These are phyloP conservation scores for Candida taoyuanica DNA, from an alignment of 805 yeast genomes.

Conservation along the genomic window DNA sequence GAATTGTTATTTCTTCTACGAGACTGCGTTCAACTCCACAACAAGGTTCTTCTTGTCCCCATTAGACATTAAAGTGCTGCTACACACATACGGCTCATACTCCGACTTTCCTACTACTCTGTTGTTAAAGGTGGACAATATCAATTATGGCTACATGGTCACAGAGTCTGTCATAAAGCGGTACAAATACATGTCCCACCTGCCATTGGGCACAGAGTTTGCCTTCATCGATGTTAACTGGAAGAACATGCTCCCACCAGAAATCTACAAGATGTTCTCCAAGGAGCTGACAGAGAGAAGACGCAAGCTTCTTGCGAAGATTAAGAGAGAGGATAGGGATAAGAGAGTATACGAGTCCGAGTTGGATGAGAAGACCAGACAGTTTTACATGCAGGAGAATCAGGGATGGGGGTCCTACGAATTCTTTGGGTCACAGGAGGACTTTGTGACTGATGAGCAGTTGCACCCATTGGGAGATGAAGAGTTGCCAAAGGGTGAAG, in stretches of 20 bases:
- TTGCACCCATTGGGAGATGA: conserved; percentile 29
- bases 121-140: conserved; percentile 60
- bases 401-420: conserved; percentile 34
- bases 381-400: conserved; percentile 59
- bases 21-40: conserved; percentile 66
- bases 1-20: conserved; percentile 66
- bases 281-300: conserved; percentile 56
- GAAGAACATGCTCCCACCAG: conserved; percentile 45
- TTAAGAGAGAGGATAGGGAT: conserved; percentile 57
- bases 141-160: conserved; percentile 59
- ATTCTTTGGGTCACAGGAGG: conserved; percentile 9
- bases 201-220: conserved; percentile 81
- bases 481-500: conserved; percentile 7
- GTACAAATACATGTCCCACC: conserved; percentile 70
- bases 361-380: conserved; percentile 52
- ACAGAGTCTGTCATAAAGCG: conserved; percentile 54
- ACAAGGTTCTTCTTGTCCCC: conserved; percentile 68
- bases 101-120: conserved; percentile 64
- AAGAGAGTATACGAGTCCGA: conserved; percentile 50
- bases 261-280: conserved; percentile 42
- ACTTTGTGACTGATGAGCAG: neutral
- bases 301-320: conserved; percentile 42
- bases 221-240: conserved; percentile 87
- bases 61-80: conserved; percentile 72
- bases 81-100: conserved; percentile 56